Evolutionary conservation across 495 filamentous ascomycete species (phyloP).

Genomic region (Symbiotaphrina buchneri): DNA sequence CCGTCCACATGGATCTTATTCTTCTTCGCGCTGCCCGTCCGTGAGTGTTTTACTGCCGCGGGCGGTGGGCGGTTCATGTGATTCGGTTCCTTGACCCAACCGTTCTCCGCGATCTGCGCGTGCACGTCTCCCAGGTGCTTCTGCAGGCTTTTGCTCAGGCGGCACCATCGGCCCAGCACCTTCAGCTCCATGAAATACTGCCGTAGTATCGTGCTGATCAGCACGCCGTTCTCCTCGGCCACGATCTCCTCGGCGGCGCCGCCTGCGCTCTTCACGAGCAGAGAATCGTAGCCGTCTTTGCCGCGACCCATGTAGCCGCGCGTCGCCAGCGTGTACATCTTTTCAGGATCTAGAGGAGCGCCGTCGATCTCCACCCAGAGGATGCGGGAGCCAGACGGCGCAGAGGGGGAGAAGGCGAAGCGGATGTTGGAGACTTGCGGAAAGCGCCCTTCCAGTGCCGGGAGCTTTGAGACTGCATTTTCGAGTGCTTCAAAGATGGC

Average conservation of each 20-base stretch:
- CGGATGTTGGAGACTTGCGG: slow-evolving; percentile 66
- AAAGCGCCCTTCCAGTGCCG: slow-evolving; percentile 59
- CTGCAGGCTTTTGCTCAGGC: slow-evolving; percentile 32
- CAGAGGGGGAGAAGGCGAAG: slow-evolving; percentile 40
- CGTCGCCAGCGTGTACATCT: slow-evolving; percentile 45
- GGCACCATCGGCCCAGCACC: slow-evolving; percentile 50
- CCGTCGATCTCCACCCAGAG: slow-evolving; percentile 33
- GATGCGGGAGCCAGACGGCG: slow-evolving; percentile 36
- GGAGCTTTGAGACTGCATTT: slow-evolving; percentile 57
- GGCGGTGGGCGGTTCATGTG: not conserved
- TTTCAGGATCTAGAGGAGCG: slow-evolving; percentile 30
- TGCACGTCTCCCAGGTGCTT: slow-evolving; percentile 41
- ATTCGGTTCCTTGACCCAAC: slow-evolving; percentile 13
- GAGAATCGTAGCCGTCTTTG: slow-evolving; percentile 61
- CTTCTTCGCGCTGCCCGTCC: not conserved
- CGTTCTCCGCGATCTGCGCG: slow-evolving; percentile 21
- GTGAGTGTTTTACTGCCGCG: too few species aligned
- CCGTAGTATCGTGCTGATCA: slow-evolving; percentile 64
- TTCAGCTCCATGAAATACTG: slow-evolving; percentile 79
- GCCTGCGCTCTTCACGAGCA: slow-evolving; percentile 45
- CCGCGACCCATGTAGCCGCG: slow-evolving; percentile 71
- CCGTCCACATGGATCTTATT: not conserved
- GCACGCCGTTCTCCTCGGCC: slow-evolving; percentile 61
- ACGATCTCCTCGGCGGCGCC: slow-evolving; percentile 57
- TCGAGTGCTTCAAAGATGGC: slow-evolving; percentile 56